Conservation (phyloP, 352 stramenopile genomes). For the Phytophthora tubulina region DNA sequence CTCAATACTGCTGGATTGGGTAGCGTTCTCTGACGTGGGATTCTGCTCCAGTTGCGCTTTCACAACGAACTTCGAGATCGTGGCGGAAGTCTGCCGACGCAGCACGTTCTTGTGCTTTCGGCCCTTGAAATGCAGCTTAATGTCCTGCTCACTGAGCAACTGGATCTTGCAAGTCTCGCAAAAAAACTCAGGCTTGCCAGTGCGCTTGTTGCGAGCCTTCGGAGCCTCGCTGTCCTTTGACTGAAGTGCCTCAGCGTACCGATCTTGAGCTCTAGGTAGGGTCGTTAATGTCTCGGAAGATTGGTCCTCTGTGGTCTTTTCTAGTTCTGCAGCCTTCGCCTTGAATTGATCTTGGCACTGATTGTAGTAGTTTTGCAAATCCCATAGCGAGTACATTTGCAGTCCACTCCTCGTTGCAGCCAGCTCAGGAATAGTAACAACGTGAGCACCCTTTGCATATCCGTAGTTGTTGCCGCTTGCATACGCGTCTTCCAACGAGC, state of each 20-base stretch:
- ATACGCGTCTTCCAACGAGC: conserved; percentile 61
- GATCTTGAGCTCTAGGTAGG: conserved; percentile 54
- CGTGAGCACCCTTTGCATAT: conserved; percentile 25
- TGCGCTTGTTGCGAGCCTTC: conserved; percentile 35
- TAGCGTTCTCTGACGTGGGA: neutral
- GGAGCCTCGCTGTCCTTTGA: conserved; percentile 10
- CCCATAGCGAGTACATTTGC: conserved; percentile 84
- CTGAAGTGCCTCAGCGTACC: conserved; percentile 32
- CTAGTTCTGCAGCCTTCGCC: conserved; percentile 46
- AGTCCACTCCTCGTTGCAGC: conserved; percentile 66
- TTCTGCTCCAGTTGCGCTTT: conserved; percentile 36
- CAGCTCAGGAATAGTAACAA: conserved; percentile 69
- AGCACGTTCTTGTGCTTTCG: conserved; percentile 89
- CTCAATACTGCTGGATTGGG: neutral
- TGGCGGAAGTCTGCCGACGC: conserved; percentile 53
- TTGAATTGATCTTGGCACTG: conserved; percentile 65
- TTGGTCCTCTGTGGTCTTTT: conserved; percentile 27
- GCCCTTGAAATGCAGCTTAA: conserved; percentile 76
- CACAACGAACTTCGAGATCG: conserved; percentile 61
- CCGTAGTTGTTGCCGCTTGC: conserved; percentile 39
- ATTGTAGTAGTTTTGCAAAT: conserved; percentile 65
- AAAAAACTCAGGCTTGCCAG: conserved; percentile 60
- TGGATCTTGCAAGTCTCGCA: conserved; percentile 78
- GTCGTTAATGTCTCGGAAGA: conserved; percentile 32
- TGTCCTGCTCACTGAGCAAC: conserved; percentile 79